Evolutionary conservation across 495 filamentous ascomycete genomes (phyloP).

Genomic region (Penicillium goetzii): DNA sequence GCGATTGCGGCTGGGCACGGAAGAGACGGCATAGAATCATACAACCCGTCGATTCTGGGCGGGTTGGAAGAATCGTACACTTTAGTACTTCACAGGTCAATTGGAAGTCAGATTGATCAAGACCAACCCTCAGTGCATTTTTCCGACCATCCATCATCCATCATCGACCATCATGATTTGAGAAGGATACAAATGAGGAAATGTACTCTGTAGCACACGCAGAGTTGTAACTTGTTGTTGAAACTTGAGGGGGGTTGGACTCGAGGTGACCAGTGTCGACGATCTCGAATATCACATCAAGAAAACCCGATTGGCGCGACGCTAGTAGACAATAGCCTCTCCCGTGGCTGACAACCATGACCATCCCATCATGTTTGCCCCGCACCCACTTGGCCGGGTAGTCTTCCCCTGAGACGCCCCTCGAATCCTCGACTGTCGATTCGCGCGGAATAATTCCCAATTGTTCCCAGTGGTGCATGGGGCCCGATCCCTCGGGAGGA

Average conservation of each 20-base stretch:
- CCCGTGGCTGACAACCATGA: slow-evolving; percentile 20
- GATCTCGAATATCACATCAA: slow-evolving; percentile 23
- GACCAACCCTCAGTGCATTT: background rate
- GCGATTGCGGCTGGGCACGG: background rate
- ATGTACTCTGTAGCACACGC: background rate
- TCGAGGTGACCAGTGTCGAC: slow-evolving; percentile 14
- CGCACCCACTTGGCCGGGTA: background rate
- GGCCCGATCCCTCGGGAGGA: background rate
- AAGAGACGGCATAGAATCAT: background rate
- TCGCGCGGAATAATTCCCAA: background rate
- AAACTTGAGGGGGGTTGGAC: background rate
- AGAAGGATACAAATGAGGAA: background rate
- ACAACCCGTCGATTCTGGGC: background rate
- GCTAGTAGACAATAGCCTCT: slow-evolving; percentile 36
- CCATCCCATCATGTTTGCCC: slow-evolving; percentile 15
- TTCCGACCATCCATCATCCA: background rate
- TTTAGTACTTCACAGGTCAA: background rate
- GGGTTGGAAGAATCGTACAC: background rate
- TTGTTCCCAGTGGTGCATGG: slow-evolving; percentile 1
- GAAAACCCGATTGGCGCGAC: slow-evolving; percentile 23
- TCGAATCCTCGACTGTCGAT: background rate
- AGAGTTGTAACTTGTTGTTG: background rate
- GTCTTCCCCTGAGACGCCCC: background rate
- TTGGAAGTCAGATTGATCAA: background rate
- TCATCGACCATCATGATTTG: background rate